These are phyloP conservation scores for Neocucurbitaria cava DNA, from an alignment of 2,329 filamentous ascomycete species.

Conservation along the genomic window DNA sequence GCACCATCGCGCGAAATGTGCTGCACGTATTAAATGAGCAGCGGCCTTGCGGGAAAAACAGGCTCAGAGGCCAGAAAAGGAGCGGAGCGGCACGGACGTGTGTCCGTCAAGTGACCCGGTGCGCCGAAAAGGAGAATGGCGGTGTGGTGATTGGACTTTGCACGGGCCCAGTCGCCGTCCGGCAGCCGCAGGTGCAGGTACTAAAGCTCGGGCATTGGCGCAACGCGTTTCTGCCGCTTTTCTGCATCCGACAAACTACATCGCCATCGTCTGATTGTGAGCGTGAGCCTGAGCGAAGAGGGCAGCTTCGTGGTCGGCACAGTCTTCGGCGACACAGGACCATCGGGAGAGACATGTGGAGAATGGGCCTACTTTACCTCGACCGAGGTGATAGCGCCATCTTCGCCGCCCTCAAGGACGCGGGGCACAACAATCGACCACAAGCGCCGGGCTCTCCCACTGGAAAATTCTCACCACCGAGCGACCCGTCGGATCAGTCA, in stretches of 20 bases:
- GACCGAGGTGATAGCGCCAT: constrained; percentile 31
- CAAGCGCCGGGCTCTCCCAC: constrained; percentile 19
- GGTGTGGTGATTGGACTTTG: not conserved
- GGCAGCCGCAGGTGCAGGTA: constrained; percentile 5
- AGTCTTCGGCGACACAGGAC: constrained; percentile 23
- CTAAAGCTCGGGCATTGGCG: constrained; percentile 19
- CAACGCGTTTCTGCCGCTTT: constrained; percentile 2
- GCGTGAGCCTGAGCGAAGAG: constrained; percentile 11
- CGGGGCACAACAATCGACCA: constrained; percentile 25
- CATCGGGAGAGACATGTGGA: constrained; percentile 22
- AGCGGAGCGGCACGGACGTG: not conserved
- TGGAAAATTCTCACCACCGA: constrained; percentile 20
- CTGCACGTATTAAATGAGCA: not conserved
- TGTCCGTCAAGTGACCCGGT: not conserved
- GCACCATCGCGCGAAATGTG: not conserved
- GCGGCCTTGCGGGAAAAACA: not conserved
- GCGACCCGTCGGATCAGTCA: constrained; percentile 18
- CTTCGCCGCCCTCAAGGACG: constrained; percentile 25
- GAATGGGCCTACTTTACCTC: constrained; percentile 30
- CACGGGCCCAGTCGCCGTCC: not conserved
- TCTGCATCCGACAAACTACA: constrained; percentile 15
- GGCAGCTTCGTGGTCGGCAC: constrained; percentile 17
- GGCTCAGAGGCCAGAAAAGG: not conserved
- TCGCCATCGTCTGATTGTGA: not conserved
- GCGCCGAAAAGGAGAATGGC: not conserved